Conservation (phyloP, 306 rosid species). For the Psophocarpus tetragonolobus region DNA sequence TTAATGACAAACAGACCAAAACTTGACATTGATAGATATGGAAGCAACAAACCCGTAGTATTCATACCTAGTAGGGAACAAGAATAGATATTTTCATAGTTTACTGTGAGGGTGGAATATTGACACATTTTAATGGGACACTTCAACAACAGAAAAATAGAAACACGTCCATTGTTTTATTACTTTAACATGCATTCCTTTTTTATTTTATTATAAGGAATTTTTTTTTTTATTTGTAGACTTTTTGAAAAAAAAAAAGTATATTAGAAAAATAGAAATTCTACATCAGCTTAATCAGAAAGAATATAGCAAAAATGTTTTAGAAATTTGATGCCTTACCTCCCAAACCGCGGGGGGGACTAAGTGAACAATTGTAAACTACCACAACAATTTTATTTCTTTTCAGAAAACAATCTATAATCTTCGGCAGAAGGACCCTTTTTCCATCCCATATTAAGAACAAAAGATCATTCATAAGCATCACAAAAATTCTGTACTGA, state of each 20-base stretch:
- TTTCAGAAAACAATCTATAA: background rate
- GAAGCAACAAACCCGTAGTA: conserved; percentile 2
- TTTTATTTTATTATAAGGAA: background rate
- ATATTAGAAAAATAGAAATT: background rate
- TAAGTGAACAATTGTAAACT: background rate
- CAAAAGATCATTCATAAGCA: background rate
- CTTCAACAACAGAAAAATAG: background rate
- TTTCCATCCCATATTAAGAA: background rate
- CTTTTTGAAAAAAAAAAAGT: background rate
- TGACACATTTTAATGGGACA: background rate
- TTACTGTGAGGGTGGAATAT: background rate
- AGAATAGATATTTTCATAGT: background rate
- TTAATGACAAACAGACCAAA: conserved; percentile 8
- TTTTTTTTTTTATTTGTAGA: background rate
- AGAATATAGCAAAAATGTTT: conserved; percentile 7
- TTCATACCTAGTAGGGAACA: background rate
- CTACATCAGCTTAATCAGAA: background rate
- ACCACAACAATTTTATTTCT: background rate
- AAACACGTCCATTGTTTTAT: background rate
- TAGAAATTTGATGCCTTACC: background rate
- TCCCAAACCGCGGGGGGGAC: no score
- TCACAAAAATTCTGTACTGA: background rate
- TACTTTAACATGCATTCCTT: background rate
- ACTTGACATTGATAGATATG: background rate
- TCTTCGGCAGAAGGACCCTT: background rate